Conservation (phyloP, 2,329 filamentous ascomycete species). For the Colletotrichum sp. region DNA sequence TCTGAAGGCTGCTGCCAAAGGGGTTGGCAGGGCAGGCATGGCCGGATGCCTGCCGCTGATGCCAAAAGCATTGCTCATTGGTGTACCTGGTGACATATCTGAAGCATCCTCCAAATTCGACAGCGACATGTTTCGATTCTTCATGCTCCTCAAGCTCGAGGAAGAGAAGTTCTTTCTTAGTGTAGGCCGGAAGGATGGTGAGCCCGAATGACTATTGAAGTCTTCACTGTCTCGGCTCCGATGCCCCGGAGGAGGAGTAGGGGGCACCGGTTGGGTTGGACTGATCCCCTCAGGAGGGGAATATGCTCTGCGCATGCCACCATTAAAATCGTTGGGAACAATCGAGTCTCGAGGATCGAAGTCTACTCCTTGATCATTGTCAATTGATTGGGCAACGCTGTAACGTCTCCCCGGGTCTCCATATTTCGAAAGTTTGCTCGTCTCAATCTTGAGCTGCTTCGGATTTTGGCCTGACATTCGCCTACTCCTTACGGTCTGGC, state of each 20-base stretch:
- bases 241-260: conserved; percentile 29
- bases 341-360: neutral
- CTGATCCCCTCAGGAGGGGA: conserved; percentile 19
- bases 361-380: neutral
- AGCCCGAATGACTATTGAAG: conserved; percentile 48
- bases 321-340: neutral
- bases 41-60: conserved; percentile 51
- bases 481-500: conserved; percentile 70
- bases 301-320: conserved; percentile 1
- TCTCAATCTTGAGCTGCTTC: conserved; percentile 91
- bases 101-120: conserved; percentile 64
- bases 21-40: conserved; percentile 70
- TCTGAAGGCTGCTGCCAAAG: conserved; percentile 65
- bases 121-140: conserved; percentile 74
- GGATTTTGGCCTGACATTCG: conserved; percentile 80
- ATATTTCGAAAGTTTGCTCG: conserved; percentile 37
- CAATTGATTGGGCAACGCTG: neutral
- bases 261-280: conserved; percentile 18
- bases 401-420: conserved; percentile 1
- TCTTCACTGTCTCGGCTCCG: conserved; percentile 39
- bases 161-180: conserved; percentile 74
- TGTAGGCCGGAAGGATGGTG: conserved; percentile 53
- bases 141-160: conserved; percentile 72
- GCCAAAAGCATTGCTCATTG: conserved; percentile 71
- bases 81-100: conserved; percentile 75